A percentile compares a stretch with the other conserved stretches of the same genome.
These are phyloP conservation scores for Entomortierella parvispora DNA, from an alignment of 192 early-diverging fungal species.

Conservation along the genomic window DNA sequence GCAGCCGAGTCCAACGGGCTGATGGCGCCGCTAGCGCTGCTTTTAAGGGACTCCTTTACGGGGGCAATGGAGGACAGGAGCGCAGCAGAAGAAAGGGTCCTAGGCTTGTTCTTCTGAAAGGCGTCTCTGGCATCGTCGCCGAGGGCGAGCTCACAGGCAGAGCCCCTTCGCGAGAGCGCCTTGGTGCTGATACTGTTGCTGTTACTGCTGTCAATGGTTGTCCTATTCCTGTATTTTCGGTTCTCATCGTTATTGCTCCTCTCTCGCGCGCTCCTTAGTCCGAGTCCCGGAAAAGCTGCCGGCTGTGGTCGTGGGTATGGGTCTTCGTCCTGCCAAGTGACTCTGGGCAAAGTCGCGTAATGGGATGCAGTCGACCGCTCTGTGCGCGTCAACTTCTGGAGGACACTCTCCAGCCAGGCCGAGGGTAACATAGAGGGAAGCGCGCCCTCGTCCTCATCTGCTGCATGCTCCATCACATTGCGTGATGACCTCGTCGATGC, in stretches of 20 bases:
- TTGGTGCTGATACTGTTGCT: not conserved
- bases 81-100: constrained; percentile 31
- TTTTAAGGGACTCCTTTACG: constrained; percentile 1
- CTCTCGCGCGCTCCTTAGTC: not conserved
- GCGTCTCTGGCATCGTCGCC: constrained; percentile 34
- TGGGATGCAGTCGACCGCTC: constrained; percentile 15
- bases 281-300: constrained; percentile 9
- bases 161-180: constrained; percentile 16
- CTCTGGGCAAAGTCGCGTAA: constrained; percentile 37
- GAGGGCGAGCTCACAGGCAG: constrained; percentile 34
- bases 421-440: constrained; percentile 26
- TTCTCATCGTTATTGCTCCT: not conserved
- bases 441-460: constrained; percentile 7
- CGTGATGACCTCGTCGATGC: not conserved
- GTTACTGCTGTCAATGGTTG: not conserved
- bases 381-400: constrained; percentile 20
- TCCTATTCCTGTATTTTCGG: not conserved
- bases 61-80: constrained; percentile 33
- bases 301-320: not conserved
- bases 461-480: constrained; percentile 15
- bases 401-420: constrained; percentile 37
- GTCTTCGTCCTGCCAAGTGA: constrained; percentile 4
- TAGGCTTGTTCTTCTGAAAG: constrained; percentile 43
- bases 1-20: too few relatives aligned
- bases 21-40: too few relatives aligned